Conservation (phyloP, 306 rosid species). For the Bauhinia variegata region DNA sequence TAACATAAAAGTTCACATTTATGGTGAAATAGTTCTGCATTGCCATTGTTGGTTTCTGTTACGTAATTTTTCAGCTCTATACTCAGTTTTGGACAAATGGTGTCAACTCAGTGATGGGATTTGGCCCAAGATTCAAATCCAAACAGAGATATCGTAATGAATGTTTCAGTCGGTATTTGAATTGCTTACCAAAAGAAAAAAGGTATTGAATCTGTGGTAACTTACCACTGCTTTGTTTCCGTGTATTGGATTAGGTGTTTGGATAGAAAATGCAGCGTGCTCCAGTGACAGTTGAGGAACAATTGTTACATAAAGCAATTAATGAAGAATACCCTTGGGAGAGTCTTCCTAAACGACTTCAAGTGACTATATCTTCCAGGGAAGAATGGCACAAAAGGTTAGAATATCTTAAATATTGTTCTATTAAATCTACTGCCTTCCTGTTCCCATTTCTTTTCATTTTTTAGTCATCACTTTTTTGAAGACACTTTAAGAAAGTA, state of each 20-base stretch:
- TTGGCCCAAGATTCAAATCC: constrained; percentile 5
- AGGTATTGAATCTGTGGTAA: constrained; percentile 8
- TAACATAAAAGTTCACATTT: constrained; percentile 2
- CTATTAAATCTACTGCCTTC: not conserved
- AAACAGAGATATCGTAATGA: not conserved
- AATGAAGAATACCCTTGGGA: constrained; percentile 89
- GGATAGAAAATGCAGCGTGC: constrained; percentile 65
- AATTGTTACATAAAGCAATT: constrained; percentile 67
- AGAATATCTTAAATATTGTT: constrained; percentile 17
- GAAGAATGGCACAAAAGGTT: constrained; percentile 94
- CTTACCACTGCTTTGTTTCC: not conserved
- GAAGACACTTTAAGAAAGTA: no score
- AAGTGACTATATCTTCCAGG: constrained; percentile 63
- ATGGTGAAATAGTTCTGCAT: not conserved
- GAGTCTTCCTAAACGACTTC: constrained; percentile 81
- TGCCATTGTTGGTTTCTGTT: not conserved
- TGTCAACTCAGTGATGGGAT: not conserved
- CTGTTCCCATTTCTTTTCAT: not conserved
- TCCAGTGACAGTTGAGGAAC: constrained; percentile 68
- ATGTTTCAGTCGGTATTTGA: constrained; percentile 11
- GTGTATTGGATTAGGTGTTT: constrained; percentile 40
- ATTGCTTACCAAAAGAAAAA: not conserved
- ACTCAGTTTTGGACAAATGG: not conserved
- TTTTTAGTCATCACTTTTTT: not conserved
- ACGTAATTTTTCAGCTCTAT: not conserved